phyloP scores from a whole-genome alignment of 352 stramenopile genomes.

The Phytophthora parvispora region DNA sequence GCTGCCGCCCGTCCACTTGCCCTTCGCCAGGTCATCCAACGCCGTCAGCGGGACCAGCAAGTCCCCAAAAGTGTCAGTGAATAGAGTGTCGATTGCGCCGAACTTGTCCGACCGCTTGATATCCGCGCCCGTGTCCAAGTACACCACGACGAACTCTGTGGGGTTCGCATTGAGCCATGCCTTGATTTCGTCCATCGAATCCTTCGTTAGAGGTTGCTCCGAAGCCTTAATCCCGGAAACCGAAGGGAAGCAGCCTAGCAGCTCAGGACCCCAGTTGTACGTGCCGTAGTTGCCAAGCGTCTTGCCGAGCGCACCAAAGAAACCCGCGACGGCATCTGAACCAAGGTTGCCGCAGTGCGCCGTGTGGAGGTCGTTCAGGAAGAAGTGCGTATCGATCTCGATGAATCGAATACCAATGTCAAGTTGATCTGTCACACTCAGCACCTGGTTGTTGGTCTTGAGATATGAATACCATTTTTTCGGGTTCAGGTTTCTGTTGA shows the following conservation, averaged over 20 bases:
- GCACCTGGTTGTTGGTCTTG: constrained; percentile 78
- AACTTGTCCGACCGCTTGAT: constrained; percentile 46
- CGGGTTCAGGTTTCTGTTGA: constrained; percentile 53
- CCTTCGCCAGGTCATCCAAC: constrained; percentile 44
- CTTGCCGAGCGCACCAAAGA: constrained; percentile 46
- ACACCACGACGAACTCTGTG: constrained; percentile 64
- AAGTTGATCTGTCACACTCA: constrained; percentile 74
- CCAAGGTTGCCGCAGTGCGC: constrained; percentile 64
- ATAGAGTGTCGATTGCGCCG: constrained; percentile 44
- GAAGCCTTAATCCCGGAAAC: constrained; percentile 67
- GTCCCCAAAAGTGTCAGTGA: constrained; percentile 60
- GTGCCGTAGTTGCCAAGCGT: constrained; percentile 55
- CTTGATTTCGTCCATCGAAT: constrained; percentile 58
- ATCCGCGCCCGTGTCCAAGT: constrained; percentile 63
- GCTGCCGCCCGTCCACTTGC: constrained; percentile 46
- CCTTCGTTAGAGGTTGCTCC: constrained; percentile 49
- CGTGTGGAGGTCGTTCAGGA: constrained; percentile 64
- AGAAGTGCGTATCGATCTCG: constrained; percentile 74
- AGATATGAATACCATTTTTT: constrained; percentile 64
- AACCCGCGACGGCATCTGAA: constrained; percentile 35
- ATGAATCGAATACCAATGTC: constrained; percentile 69
- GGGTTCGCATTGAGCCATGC: constrained; percentile 60
- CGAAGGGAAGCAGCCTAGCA: constrained; percentile 74
- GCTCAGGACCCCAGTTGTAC: constrained; percentile 53
- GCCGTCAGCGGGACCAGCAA: constrained; percentile 46